A percentile compares a stretch with the other conserved stretches of the same genome.
phyloP scores from a whole-genome alignment of 805 yeast genomes.

The Yueomyces sinensis region DNA sequence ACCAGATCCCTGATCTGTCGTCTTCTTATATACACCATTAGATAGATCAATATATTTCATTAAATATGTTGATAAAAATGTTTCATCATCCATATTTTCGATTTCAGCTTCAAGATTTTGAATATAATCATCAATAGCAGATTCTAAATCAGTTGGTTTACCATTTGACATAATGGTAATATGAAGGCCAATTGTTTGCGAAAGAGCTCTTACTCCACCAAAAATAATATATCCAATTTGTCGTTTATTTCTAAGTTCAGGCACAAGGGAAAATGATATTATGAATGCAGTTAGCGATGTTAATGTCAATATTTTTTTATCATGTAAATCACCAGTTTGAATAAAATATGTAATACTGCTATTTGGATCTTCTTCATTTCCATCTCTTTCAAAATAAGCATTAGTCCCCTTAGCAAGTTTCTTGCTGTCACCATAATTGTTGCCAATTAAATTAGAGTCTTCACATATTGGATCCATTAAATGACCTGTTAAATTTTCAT shows the following conservation, averaged over 20 bases:
- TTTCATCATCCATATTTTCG: conserved; percentile 17
- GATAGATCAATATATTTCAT: conserved; percentile 25
- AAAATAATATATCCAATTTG: conserved; percentile 51
- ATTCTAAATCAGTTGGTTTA: conserved; percentile 29
- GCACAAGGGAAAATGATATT: conserved; percentile 30
- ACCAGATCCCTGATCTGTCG: conserved; percentile 14
- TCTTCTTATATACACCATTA: conserved; percentile 2
- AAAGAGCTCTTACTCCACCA: conserved; percentile 40
- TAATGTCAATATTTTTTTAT: conserved; percentile 24
- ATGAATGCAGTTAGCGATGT: conserved; percentile 35
- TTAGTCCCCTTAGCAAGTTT: conserved; percentile 26
- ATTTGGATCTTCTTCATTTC: conserved; percentile 35
- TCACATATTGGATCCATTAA: conserved; percentile 2
- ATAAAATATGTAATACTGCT: conserved; percentile 39
- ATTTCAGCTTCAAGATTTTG: conserved; percentile 26
- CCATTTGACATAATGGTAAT: conserved; percentile 42
- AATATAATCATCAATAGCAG: conserved; percentile 36
- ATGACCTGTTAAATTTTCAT: conserved; percentile 19
- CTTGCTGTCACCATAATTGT: conserved; percentile 24
- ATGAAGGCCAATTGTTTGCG: conserved; percentile 45
- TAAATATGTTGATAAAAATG: conserved; percentile 26
- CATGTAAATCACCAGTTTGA: conserved; percentile 40
- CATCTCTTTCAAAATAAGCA: conserved; percentile 21
- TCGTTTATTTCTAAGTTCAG: conserved; percentile 38
- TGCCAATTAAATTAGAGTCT: neutral